Base-by-base conservation (phyloP, 306 rosid species). In the Urtica urens region DNA sequence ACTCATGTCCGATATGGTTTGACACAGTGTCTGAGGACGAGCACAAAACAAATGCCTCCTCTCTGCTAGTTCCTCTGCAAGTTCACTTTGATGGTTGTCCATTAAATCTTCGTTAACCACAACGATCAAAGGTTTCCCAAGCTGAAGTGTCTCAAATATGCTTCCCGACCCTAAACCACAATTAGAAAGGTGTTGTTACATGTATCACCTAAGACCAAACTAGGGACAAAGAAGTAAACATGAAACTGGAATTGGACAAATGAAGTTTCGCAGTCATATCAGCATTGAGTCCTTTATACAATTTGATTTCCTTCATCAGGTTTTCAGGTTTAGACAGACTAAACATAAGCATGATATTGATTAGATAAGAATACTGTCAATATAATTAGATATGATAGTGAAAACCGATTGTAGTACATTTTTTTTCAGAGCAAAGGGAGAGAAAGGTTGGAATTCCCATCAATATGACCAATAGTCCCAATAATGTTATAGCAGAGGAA, bases 31-130 rank as follows among this genome's bases (percentile, higher is more conserved):
- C 46, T 70, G 80, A 38, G 93, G 95, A 21, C 76, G 68, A 38
- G 82, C 76, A 40, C 55, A 78, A 59, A 67, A 83, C 56, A 83
- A 26, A 72, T 88, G 90, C 59, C 76, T 81, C 80, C 80, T 68
- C 57, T 72, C 70, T 19, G 93, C 95, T 28, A 81, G 86, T 65
- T 81, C 93, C 65, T 78, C 93, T 10, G 81, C 83, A 34, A 86
- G 72, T 56, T 88, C 93, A 55, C 73, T 78, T 72, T 88, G 96
- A 70, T 88, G 96, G 66, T 81, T 88, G 75, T 83, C 97, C 97
- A 88, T 88, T 72, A 88, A 63, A 61, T 78, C 93, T 70, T 88
- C 86, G 46, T 83, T 88, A 29, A 83, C 93, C 46, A 70, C 95
- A 33, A 78, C 93, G 41, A 81, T 70, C 63, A 81, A 73, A 8